phyloP scores from a whole-genome alignment of 768 basidiomycete species.

The Gelatoporia subvermispora region DNA sequence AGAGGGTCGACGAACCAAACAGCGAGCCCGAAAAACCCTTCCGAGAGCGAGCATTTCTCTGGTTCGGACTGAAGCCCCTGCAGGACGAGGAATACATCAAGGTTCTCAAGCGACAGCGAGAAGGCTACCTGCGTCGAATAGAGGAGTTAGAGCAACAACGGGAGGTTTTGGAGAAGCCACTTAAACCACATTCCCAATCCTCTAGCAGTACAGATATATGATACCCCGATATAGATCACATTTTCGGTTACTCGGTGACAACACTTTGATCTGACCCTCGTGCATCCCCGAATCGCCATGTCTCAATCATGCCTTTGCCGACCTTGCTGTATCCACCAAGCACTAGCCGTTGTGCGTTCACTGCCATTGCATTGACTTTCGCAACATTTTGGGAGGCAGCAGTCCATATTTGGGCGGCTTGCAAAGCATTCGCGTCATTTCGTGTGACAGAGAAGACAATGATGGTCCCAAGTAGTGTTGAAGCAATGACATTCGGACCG shows the following conservation, averaged over 20 bases:
- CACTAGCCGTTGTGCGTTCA: slow-evolving; percentile 42
- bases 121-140: slow-evolving; percentile 51
- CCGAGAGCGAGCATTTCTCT: slow-evolving; percentile 36
- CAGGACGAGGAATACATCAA: slow-evolving; percentile 71
- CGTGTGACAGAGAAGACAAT: slow-evolving; percentile 43
- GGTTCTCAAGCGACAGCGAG: slow-evolving; percentile 53
- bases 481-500: slow-evolving; percentile 42
- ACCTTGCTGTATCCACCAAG: slow-evolving; percentile 59
- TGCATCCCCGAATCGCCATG: slow-evolving; percentile 38
- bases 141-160: slow-evolving; percentile 45
- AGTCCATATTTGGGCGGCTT: slow-evolving; percentile 43
- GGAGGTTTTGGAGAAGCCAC: background rate
- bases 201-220: background rate
- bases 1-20: background rate
- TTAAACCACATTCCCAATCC: background rate
- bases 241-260: background rate
- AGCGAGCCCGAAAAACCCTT: slow-evolving; percentile 18
- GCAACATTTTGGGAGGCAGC: slow-evolving; percentile 36
- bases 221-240: background rate
- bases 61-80: slow-evolving; percentile 50
- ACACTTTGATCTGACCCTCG: background rate
- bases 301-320: slow-evolving; percentile 59
- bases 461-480: slow-evolving; percentile 59
- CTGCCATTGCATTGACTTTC: slow-evolving; percentile 65
- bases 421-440: slow-evolving; percentile 33